These are phyloP conservation scores for Tetrahymena malaccensis DNA, from an alignment of 73 alveolate species.

Conservation along the genomic window DNA sequence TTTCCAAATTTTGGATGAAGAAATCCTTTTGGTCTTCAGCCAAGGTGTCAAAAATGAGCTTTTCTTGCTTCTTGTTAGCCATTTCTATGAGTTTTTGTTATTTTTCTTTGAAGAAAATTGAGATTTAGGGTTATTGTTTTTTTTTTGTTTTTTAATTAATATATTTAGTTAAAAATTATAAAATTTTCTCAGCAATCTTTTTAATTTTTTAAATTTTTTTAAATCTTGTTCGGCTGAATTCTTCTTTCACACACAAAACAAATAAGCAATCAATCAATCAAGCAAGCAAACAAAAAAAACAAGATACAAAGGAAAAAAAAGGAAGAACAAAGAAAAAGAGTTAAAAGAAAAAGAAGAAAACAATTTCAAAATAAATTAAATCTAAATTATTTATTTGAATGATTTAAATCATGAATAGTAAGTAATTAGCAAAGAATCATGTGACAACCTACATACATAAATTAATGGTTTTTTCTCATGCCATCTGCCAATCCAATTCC, in stretches of 20 bases:
- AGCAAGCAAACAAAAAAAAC: not conserved
- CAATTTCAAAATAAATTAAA: not conserved
- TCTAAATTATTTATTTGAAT: not conserved
- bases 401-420: not conserved
- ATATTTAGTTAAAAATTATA: not conserved
- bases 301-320: not conserved
- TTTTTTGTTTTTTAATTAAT: not conserved
- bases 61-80: not conserved
- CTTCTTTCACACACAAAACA: not conserved
- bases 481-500: not conserved
- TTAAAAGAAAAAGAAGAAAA: not conserved
- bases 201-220: not conserved
- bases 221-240: not conserved
- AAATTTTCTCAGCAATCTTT: not conserved
- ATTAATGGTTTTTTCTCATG: not conserved
- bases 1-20: not conserved
- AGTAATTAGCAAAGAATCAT: not conserved
- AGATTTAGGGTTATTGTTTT: not conserved
- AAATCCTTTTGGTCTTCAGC: not conserved
- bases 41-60: not conserved
- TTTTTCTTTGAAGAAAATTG: not conserved
- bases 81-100: not conserved
- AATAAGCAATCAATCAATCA: not conserved
- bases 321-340: not conserved
- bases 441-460: not conserved